Conservation (phyloP, 768 basidiomycete species). For the Hygrocybe coccinea region DNA sequence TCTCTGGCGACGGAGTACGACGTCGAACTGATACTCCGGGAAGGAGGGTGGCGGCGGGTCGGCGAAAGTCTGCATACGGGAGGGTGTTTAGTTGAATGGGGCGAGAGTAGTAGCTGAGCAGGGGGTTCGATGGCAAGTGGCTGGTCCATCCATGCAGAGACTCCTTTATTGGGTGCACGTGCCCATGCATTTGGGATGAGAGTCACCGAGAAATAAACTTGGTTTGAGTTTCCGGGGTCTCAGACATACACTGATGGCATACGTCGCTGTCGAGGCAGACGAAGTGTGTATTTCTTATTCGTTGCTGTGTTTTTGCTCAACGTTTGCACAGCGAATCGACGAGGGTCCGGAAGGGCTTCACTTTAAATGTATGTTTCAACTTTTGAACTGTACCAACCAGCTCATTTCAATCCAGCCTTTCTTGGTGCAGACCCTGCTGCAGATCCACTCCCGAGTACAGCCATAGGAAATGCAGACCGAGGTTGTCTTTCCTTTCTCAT, state of each 20-base stretch:
- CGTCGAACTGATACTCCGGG: conserved; percentile 45
- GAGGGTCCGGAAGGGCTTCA: conserved; percentile 67
- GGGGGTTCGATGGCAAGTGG: no score
- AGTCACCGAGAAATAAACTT: neutral
- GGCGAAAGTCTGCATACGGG: no score
- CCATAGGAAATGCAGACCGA: conserved; percentile 49
- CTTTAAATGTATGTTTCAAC: conserved; percentile 55
- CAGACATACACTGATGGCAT: conserved; percentile 46
- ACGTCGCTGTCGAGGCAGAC: conserved; percentile 67
- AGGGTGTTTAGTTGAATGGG: no score
- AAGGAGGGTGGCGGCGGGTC: conserved; percentile 47
- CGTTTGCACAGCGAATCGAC: conserved; percentile 44
- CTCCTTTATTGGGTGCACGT: no score
- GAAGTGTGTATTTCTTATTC: conserved; percentile 43
- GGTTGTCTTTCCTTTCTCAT: conserved; percentile 28
- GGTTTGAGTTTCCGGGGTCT: neutral
- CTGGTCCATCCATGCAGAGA: no score
- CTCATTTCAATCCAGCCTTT: conserved; percentile 42
- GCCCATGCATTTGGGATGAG: no score
- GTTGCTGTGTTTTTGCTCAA: neutral
- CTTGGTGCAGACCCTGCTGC: conserved; percentile 42
- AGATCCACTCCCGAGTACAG: conserved; percentile 25
- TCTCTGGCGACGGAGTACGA: conserved; percentile 58
- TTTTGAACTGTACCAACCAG: neutral
- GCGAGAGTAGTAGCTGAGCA: no score